Base-by-base conservation (phyloP, 148 eudicot genomes). In the Rhododendron vialii region DNA sequence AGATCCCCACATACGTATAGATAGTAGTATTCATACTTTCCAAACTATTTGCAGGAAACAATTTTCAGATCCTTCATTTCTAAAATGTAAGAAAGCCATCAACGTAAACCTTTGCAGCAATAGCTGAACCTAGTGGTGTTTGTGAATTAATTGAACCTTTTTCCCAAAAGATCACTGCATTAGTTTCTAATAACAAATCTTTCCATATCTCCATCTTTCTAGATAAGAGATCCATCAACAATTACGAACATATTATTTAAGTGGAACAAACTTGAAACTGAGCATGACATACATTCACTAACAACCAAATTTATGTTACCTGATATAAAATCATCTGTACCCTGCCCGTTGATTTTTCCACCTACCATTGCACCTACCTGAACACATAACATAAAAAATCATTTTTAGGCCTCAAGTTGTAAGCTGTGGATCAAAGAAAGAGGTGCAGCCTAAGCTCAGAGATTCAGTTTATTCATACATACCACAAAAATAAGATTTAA, bases 401-500 rank as follows among this genome's bases (percentile, higher is more conserved):
- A 57, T 59, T 55, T 2, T 20, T 2, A 28, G 18, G 18, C 45
- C 26, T 61, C 26, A 59, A 82, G 35, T 33, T 18, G n/a, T 59
- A 20, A 82, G 20, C 65, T 9, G 35, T 4, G 38, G 53, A 81
- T 24, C 79, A 35, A n/a, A 65, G 71, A 65, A 65, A 65, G 73
- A 65, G 30, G 15, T 45, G 38, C 24, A 20, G 30, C 48, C 14
- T 69, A 38, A 67, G 15, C 65, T 59, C 41, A 4, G 15, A 71
- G 53, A 83, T 38, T 12, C 28, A 65, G n/a, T n/a, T 6, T 41
- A 69, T 10, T 22, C 12, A 69, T 50, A 84, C 33, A 18, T 71
- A 89, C 91, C 91, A 89, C 83, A 55, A 55, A 55, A 55, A 55
- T 20, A 55, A 55, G 22, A 53, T 79, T 76, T 50, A 69, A 65